Percentiles rank a stretch among this genome's conserved stretches.
Conservation (phyloP, 257 asterid genomes). For the Ocimum tenuiflorum region DNA sequence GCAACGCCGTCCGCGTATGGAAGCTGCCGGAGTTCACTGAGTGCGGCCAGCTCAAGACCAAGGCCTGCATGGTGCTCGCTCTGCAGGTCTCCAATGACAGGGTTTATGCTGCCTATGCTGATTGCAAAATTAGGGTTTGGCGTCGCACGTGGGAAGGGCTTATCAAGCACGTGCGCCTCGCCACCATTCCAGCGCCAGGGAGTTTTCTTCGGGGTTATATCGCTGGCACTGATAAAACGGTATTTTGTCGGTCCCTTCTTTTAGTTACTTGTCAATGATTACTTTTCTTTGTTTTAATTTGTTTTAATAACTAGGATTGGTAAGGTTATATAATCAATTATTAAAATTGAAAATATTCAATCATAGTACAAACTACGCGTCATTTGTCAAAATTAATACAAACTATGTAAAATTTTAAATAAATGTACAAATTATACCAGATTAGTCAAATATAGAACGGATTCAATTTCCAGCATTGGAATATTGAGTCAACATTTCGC, state of each 20-base stretch:
- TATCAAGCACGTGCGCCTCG: conserved; percentile 59
- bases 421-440: too few species aligned
- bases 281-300: too few species aligned
- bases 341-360: too few species aligned
- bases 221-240: conserved; percentile 72
- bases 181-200: conserved; percentile 63
- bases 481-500: too few species aligned
- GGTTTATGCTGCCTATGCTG: conserved; percentile 80
- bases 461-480: too few species aligned
- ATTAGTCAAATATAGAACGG: too few species aligned
- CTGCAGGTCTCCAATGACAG: conserved; percentile 58
- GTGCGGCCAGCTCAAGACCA: conserved; percentile 81
- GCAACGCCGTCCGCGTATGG: conserved; percentile 73
- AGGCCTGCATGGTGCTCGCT: conserved; percentile 54
- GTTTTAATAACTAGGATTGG: too few species aligned
- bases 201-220: conserved; percentile 70
- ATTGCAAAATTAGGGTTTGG: conserved; percentile 81
- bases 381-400: too few species aligned
- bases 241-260: neutral
- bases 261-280: too few species aligned
- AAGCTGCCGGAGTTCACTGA: conserved; percentile 88
- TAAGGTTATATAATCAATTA: too few species aligned
- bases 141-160: conserved; percentile 81
- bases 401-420: too few species aligned
- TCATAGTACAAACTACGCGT: too few species aligned